Percentiles rank a stretch among this genome's conserved stretches.
phyloP scores from a whole-genome alignment of 169 alveolate genomes.

The Neospora caninum region DNA sequence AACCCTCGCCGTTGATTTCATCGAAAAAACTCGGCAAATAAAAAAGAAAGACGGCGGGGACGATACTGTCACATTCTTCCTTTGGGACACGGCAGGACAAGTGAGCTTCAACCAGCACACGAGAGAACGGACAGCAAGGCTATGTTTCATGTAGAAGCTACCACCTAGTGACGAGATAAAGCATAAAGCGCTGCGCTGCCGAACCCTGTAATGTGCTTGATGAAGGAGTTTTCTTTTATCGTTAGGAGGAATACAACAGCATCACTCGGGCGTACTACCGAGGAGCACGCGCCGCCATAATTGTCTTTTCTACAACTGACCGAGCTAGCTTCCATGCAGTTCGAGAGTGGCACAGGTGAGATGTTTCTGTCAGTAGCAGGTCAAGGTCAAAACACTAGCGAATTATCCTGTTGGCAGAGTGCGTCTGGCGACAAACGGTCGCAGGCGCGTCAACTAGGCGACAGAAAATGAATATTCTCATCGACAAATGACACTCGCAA shows the following conservation, averaged over 20 bases:
- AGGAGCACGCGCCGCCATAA: conserved; percentile 72
- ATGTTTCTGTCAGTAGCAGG: not conserved
- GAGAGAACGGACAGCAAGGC: not conserved
- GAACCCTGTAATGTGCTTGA: not conserved
- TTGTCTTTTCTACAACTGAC: conserved; percentile 73
- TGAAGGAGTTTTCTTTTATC: not conserved
- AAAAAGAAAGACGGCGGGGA: not conserved
- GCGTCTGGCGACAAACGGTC: not conserved
- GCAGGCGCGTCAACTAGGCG: too few species aligned
- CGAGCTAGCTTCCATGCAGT: conserved; percentile 72
- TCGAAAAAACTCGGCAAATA: conserved; percentile 30
- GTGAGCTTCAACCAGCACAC: not conserved
- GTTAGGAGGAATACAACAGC: conserved; percentile 81
- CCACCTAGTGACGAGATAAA: not conserved
- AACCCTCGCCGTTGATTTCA: conserved; percentile 57
- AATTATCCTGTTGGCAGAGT: not conserved
- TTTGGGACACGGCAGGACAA: conserved; percentile 92
- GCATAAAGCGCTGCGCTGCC: not conserved
- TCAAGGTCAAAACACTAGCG: not conserved
- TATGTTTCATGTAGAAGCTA: not conserved
- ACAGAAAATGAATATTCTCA: not conserved
- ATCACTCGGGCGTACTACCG: conserved; percentile 79
- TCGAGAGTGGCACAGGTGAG: conserved; percentile 52
- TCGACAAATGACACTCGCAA: too few species aligned
- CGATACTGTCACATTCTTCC: conserved; percentile 64